Conservation (phyloP, 768 basidiomycete genomes). For the Rhodotorula paludigena region DNA sequence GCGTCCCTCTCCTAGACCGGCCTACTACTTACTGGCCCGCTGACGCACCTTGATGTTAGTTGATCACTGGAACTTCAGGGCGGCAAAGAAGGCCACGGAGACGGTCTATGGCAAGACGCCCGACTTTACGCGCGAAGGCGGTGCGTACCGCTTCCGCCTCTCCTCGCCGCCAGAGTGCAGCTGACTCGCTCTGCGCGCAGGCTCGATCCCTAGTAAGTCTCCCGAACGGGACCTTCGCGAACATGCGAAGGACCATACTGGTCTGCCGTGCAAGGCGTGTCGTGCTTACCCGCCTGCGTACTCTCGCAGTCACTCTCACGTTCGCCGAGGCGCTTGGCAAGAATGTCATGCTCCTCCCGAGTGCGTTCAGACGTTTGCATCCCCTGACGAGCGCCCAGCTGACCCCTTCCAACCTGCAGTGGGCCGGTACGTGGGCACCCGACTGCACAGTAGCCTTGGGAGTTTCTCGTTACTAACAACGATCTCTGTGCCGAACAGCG, state of each 20-base stretch:
- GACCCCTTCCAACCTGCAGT: slow-evolving; percentile 16
- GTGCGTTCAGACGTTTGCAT: slow-evolving; percentile 2
- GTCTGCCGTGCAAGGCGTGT: background rate
- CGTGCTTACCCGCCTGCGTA: background rate
- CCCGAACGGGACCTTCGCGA: too few species aligned
- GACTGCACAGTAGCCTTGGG: background rate
- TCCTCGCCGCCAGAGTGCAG: background rate
- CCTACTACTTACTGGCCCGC: background rate
- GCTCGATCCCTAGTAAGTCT: slow-evolving; percentile 23
- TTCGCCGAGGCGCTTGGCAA: slow-evolving; percentile 82
- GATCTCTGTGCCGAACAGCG: slow-evolving; percentile 44
- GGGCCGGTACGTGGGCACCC: slow-evolving; percentile 44
- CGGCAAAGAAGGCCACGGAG: slow-evolving; percentile 59
- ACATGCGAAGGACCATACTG: too few species aligned
- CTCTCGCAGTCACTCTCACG: slow-evolving; percentile 59
- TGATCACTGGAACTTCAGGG: slow-evolving; percentile 89
- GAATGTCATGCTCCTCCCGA: slow-evolving; percentile 77
- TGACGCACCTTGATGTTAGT: slow-evolving; percentile 36
- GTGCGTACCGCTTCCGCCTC: slow-evolving; percentile 57
- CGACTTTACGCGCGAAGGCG: slow-evolving; percentile 84
- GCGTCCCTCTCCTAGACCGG: background rate
- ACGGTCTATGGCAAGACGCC: slow-evolving; percentile 67
- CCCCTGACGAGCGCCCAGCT: background rate
- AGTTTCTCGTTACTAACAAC: background rate
- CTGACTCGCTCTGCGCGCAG: background rate